Evolutionary conservation across 2,329 filamentous ascomycete species (phyloP), one percentile per base, ranked within the genome.

Genomic region (Septoria petroselini): DNA sequence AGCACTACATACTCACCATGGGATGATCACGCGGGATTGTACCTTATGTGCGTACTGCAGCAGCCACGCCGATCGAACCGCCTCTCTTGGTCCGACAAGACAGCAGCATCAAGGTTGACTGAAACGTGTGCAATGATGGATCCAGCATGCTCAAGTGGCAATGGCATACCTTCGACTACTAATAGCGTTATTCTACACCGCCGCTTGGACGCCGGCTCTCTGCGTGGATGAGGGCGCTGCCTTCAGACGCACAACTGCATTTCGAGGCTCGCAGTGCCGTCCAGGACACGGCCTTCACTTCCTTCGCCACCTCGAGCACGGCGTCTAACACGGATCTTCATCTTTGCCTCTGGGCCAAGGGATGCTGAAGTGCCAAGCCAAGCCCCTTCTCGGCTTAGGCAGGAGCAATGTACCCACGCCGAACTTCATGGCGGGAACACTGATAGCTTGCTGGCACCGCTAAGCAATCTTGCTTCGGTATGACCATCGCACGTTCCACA

Each of bases 391-490:
- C 8, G 25, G 21, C 40, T 42, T 42, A 7, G 40, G 23, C 14
- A 18, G 27, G n/a, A 33, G 40, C n/a, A n/a, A n/a, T n/a, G n/a
- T n/a, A n/a, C n/a, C n/a, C 40, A 30, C 3, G 40, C 25, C 12
- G 40, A 42, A 15, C 31, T 42, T 18, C 17, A 33, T 27, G 31
- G 40, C 21, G 27, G 21, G 1, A 12, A 42, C n/a, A 33, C 31
- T 12, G 40, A 30, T 21, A 42, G n/a, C 40, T 30, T n/a, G 11
- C 19, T 17, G 40, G 40, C 4, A 31, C 27, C 18, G 15, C 6
- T 19, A 15, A 27, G n/a, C 40, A 27, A 21, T 33, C 40, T 30
- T 42, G 40, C 17, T 30, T 42, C 40, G 31, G 30, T 42, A 27
- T 30, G 27, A 27, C 40, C 2, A 29, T 42, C 8, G 40, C 40